These are phyloP conservation scores for Dendrobium officinale DNA, from an alignment of 106 monocot genomes.

Conservation along the genomic window DNA sequence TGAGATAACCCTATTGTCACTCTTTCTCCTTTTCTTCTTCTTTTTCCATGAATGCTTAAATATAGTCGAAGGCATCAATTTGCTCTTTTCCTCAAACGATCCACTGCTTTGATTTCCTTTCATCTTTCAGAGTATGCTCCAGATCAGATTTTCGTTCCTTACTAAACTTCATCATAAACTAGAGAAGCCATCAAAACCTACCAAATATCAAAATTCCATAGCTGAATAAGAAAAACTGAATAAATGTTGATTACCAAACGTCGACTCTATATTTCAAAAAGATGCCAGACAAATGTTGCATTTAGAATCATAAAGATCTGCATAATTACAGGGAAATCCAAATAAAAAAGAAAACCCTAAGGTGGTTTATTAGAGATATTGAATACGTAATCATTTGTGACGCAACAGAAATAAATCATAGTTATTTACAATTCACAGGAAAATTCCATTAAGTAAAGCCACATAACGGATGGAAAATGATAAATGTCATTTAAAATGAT, in stretches of 20 bases:
- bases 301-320: not conserved
- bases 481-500: not conserved
- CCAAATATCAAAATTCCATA: not conserved
- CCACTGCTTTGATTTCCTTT: constrained; percentile 43
- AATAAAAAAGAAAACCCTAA: not conserved
- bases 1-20: not conserved
- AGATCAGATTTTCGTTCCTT: constrained; percentile 42
- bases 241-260: too few relatives aligned
- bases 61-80: constrained; percentile 51
- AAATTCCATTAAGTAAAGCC: too few relatives aligned
- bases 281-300: not conserved
- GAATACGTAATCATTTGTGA: too few relatives aligned
- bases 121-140: constrained; percentile 56
- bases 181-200: constrained; percentile 54
- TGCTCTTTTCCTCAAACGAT: constrained; percentile 48
- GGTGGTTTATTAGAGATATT: not conserved
- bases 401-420: too few relatives aligned
- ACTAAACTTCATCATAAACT: constrained; percentile 34
- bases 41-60: constrained; percentile 41
- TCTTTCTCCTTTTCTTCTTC: constrained; percentile 20
- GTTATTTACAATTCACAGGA: too few relatives aligned
- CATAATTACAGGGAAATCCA: not conserved
- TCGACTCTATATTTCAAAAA: not conserved
- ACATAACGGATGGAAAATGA: not conserved
- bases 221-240: not conserved